Evolutionary conservation across 1,139 yeast species (phyloP).

Genomic region (Lizanozyma gosingica): DNA sequence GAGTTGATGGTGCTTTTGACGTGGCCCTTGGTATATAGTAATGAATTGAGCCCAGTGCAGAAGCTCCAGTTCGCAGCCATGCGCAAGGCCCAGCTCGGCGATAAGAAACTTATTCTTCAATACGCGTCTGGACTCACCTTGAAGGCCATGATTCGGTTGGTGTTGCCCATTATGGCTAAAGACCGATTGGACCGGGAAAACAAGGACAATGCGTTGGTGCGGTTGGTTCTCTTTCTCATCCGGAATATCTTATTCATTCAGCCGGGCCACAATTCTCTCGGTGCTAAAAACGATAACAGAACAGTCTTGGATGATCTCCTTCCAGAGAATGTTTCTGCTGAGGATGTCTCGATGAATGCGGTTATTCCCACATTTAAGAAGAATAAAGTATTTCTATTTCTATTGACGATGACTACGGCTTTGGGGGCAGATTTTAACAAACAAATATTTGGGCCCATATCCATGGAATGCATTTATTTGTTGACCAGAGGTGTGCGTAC

Average conservation of each 20-base stretch:
- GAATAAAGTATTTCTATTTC: slow-evolving; percentile 64
- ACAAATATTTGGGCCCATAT: slow-evolving; percentile 48
- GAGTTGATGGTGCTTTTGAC: slow-evolving; percentile 80
- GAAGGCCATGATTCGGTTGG: slow-evolving; percentile 62
- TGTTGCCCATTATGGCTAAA: slow-evolving; percentile 55
- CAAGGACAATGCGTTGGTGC: slow-evolving; percentile 65
- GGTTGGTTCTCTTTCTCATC: slow-evolving; percentile 63
- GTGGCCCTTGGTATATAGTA: slow-evolving; percentile 58
- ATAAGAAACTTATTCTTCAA: slow-evolving; percentile 60
- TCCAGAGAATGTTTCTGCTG: slow-evolving; percentile 37
- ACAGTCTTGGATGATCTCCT: slow-evolving; percentile 41
- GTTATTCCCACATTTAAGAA: slow-evolving; percentile 50
- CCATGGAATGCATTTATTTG: slow-evolving; percentile 64
- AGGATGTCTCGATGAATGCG: slow-evolving; percentile 60
- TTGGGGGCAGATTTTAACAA: slow-evolving; percentile 57
- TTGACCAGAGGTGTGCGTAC: slow-evolving; percentile 51
- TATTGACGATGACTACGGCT: slow-evolving; percentile 61
- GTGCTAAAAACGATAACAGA: slow-evolving; percentile 22
- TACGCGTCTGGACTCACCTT: slow-evolving; percentile 55
- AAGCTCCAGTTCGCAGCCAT: slow-evolving; percentile 50
- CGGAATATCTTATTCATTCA: slow-evolving; percentile 72
- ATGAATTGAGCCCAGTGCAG: slow-evolving; percentile 47
- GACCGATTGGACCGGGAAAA: slow-evolving; percentile 51
- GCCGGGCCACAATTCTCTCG: slow-evolving; percentile 48
- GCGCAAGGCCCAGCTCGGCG: slow-evolving; percentile 55